Conservation (phyloP, 768 basidiomycete species). For the Mycena crocata region DNA sequence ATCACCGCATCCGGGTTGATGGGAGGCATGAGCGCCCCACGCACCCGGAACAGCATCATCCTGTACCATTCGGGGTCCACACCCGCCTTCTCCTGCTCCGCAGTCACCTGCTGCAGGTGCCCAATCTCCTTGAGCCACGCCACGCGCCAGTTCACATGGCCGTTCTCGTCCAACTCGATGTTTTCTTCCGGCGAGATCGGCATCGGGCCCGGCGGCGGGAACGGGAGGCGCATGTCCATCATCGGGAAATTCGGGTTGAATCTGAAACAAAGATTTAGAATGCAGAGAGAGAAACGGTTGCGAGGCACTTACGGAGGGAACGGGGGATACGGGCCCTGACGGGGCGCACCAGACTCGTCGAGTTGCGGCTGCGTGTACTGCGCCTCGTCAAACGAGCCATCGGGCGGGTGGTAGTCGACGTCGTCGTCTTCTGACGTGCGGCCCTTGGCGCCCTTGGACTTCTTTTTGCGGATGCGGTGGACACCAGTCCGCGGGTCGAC, state of each 20-base stretch:
- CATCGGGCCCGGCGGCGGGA: conserved; percentile 59
- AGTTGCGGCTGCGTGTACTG: conserved; percentile 49
- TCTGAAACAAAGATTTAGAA: conserved; percentile 48
- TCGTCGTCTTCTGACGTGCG: conserved; percentile 69
- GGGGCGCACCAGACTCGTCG: conserved; percentile 39
- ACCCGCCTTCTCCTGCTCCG: conserved; percentile 84
- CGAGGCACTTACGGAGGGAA: conserved; percentile 65
- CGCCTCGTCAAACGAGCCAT: conserved; percentile 64
- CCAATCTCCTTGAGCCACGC: conserved; percentile 86
- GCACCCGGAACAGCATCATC: conserved; percentile 86
- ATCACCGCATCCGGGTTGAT: conserved; percentile 63
- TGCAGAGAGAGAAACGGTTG: not conserved
- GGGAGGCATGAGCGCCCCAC: conserved; percentile 75
- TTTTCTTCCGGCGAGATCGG: conserved; percentile 74
- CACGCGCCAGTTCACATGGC: conserved; percentile 82
- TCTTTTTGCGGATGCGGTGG: conserved; percentile 90
- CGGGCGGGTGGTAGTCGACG: conserved; percentile 71
- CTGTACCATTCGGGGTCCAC: conserved; percentile 88
- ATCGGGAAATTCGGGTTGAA: conserved; percentile 81
- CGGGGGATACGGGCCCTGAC: conserved; percentile 65
- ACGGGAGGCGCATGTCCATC: conserved; percentile 76
- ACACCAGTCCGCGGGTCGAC: conserved; percentile 92
- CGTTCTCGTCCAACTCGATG: conserved; percentile 80
- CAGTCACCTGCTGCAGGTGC: conserved; percentile 79
- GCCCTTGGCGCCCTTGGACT: conserved; percentile 68